Conservation (phyloP, 2,329 filamentous ascomycete genomes). For the Paracoccidioides brasiliensis region DNA sequence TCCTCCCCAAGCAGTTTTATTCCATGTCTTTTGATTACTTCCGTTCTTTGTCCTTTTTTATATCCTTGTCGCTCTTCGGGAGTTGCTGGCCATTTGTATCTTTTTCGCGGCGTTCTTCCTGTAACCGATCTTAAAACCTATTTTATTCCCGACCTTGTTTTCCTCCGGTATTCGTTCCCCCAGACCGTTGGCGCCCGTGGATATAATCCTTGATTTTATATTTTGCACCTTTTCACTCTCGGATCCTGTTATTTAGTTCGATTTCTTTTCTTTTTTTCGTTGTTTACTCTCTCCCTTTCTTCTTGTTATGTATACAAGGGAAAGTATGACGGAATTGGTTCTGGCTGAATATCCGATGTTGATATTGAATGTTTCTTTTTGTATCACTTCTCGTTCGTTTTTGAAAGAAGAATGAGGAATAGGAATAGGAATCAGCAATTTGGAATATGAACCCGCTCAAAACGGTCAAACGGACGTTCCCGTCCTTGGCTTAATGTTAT, state of each 20-base stretch:
- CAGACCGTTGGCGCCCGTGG: not conserved
- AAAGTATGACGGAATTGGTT: not conserved
- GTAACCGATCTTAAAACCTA: no score
- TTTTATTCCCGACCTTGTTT: no score
- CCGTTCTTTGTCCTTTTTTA: not conserved
- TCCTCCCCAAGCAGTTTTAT: not conserved
- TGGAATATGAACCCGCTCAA: not conserved
- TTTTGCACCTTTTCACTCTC: not conserved
- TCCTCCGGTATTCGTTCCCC: not conserved
- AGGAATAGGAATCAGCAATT: not conserved
- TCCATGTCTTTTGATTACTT: not conserved
- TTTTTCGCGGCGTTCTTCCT: no score
- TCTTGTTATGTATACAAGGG: not conserved
- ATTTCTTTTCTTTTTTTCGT: not conserved
- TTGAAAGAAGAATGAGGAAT: not conserved
- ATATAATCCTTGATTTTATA: conserved; percentile 1
- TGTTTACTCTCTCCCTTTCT: not conserved
- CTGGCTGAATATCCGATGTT: not conserved
- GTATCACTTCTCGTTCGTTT: not conserved
- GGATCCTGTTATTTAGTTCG: not conserved
- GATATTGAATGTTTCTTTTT: not conserved
- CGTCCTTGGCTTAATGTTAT: not conserved
- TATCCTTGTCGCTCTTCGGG: not conserved
- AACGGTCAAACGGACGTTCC: not conserved
- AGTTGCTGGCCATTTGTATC: no score